phyloP scores from a whole-genome alignment of 257 asterid genomes.

The Nicotiana benthamiana region DNA sequence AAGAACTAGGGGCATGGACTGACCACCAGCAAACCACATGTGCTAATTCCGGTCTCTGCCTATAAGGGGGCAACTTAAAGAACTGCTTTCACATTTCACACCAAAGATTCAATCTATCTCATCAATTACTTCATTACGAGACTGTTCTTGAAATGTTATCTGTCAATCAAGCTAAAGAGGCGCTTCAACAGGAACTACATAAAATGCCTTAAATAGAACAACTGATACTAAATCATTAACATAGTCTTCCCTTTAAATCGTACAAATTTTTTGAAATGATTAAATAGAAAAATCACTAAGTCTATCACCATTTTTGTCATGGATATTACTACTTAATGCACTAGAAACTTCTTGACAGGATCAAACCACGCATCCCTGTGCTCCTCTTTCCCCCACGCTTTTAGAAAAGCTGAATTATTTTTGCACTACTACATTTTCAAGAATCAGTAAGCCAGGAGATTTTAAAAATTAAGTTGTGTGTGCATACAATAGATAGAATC shows the following conservation, averaged over 20 bases:
- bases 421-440: neutral
- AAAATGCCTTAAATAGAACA: neutral
- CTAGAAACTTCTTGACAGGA: neutral
- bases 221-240: neutral
- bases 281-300: neutral
- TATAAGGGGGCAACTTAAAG: neutral
- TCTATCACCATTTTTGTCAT: neutral
- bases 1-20: neutral
- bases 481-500: neutral
- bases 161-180: neutral
- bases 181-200: neutral
- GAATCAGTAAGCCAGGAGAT: neutral
- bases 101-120: neutral
- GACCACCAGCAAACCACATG: neutral
- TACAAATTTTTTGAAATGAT: too few species aligned
- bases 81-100: neutral
- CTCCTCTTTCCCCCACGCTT: neutral
- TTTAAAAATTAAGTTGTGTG: neutral
- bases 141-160: neutral
- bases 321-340: neutral
- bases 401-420: neutral
- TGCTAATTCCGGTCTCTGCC: neutral
- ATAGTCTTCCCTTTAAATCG: neutral
- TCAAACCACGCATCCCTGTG: neutral
- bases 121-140: neutral